Base-by-base conservation (phyloP, 768 basidiomycete species). In the Candolleomyces efflorescens region DNA sequence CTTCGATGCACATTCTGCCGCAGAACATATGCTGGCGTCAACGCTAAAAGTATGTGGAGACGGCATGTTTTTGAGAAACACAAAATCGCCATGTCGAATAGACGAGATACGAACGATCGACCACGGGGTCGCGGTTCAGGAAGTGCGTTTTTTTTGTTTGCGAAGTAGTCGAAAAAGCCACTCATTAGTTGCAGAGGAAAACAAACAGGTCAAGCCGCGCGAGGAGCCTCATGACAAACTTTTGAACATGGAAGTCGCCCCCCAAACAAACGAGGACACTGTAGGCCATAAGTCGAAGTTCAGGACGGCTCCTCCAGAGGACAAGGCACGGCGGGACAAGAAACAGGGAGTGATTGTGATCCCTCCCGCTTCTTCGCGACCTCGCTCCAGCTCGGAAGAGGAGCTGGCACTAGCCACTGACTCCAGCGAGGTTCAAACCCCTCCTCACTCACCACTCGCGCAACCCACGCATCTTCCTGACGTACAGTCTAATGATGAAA, bases 1-100 rank as follows among this genome's bases (percentile, higher is more conserved):
- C 77, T 93, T 23, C 79, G 90, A 49, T 93, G 90, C 71, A 92
- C 90, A 1, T 92, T 93, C 65, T 93, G 90, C 64, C 75, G 91
- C 62, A 80, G 91, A 62, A 87, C 85, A 5, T 93, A 93, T 64
- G 87, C 90, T 3, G 90, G 90, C 11, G 88, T 90, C 32, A 93
- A 93, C 67, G 91, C 90, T 5, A 92, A 92, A 72, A 92, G 90
- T 66, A 93, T 93, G 90, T 93, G 90, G 90, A 75, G 90, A 59
- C 79, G 90, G 48, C 90, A 93, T 69, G 90, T 93, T 27, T 91
- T 87, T 61, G 91, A 93, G 72, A 92, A 92, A 67, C 90, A 93
- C 69, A 92, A 90, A 71, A 89, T 93, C 65, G 89, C 90, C 39
- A 92, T 93, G 91, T 80, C 89, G 38, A 93, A 93, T 64, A 80